Percentiles rank a stretch among this genome's conserved stretches.
Conservation (phyloP, 768 basidiomycete genomes). For the Sutorius australiensis region DNA sequence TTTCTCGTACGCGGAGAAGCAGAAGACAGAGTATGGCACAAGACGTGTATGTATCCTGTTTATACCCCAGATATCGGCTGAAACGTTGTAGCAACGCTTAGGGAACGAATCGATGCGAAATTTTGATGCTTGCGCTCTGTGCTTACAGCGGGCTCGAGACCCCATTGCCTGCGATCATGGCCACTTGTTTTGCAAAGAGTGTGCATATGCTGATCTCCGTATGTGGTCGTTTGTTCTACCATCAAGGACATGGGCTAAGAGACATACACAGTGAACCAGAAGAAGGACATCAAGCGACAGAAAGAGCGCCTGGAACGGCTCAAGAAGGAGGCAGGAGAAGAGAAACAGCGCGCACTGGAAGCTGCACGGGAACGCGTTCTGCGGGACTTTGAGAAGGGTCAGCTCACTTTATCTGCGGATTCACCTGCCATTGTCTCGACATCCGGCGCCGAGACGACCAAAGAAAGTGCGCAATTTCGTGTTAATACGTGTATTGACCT, state of each 20-base stretch:
- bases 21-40: slow-evolving; percentile 76
- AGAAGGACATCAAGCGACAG: slow-evolving; percentile 90
- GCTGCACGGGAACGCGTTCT: slow-evolving; percentile 88
- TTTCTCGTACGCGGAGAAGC: slow-evolving; percentile 87
- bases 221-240: slow-evolving; percentile 26
- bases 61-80: not conserved
- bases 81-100: slow-evolving; percentile 30
- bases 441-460: slow-evolving; percentile 33
- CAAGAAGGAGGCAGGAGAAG: slow-evolving; percentile 76
- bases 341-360: slow-evolving; percentile 61
- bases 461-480: slow-evolving; percentile 33
- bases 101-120: slow-evolving; percentile 91
- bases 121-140: slow-evolving; percentile 89
- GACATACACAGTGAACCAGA: slow-evolving; percentile 67
- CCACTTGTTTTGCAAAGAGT: slow-evolving; percentile 95
- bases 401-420: slow-evolving; percentile 61
- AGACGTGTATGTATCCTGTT: slow-evolving; percentile 50
- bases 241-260: slow-evolving; percentile 9
- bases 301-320: slow-evolving; percentile 72
- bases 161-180: slow-evolving; percentile 82
- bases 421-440: slow-evolving; percentile 34
- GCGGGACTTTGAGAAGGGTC: slow-evolving; percentile 84
- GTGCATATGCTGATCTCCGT: slow-evolving; percentile 83
- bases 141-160: slow-evolving; percentile 77
- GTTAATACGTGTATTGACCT: not conserved